Evolutionary conservation across 1,284 basidiomycete species (phyloP), one percentile per base, ranked within the genome.

Genomic region (Coniophora puteana): DNA sequence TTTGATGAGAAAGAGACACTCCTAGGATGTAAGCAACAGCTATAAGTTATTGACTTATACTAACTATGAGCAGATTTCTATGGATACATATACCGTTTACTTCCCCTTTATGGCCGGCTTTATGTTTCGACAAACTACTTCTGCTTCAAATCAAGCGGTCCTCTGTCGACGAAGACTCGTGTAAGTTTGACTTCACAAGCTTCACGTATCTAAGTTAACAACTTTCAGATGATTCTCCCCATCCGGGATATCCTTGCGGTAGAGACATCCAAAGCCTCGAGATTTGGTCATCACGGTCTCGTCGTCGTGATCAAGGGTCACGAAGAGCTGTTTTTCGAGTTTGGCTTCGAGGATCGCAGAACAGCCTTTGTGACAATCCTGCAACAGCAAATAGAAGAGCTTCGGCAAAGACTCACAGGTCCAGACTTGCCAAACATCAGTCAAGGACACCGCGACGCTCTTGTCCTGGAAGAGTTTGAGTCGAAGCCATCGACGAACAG

Each of bases 321-420:
- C 58, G 95, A 98, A 66, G 95, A 99, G 58, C 71, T 99, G 3
- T 99, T 98, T 68, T 87, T 98, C 51, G 95, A 98, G 63, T 95
- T 99, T 57, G 69, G 76, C 30, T 83, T 83, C 8, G 74, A 82
- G 43, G 80, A 89, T 39, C 83, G 89, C 38, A 78, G 93, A 24
- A 75, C 83, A 45, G 78, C 83, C 4, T 92, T 94, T 55, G 75
- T 87, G 13, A 62, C 61, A 4, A 68, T 93, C 13, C 69, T 99
- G 33, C 82, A 93, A 48, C 71, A 76, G 24, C 89, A 93, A 58
- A 78, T 93, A 57, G 92, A 94, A 41, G 77, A 79, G 31, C 67
- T 80, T n/a, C 72, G 74, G 42, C 68, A 67, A 42, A 68, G 80
- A 10, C 50, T 71, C 7, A 66, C 61, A 13, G 52, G 64, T 1